Conservation (phyloP, 2,329 filamentous ascomycete species). For the Neopestalotiopsis sp. region DNA sequence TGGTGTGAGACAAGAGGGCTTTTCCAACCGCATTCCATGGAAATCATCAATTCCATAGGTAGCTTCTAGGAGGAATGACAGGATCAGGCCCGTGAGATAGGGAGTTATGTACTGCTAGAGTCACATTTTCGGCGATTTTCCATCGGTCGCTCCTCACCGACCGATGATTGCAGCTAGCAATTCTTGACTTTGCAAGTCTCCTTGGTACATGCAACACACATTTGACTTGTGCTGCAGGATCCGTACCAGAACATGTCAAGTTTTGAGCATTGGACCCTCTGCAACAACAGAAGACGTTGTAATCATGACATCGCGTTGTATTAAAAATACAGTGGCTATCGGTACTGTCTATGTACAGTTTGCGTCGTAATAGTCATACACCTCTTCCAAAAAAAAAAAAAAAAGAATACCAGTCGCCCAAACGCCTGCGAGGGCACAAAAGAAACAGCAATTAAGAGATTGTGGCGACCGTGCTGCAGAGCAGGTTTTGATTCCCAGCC, state of each 20-base stretch:
- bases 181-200: too few species aligned
- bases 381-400: neutral
- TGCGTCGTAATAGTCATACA: slow-evolving; percentile 1
- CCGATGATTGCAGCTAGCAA: too few species aligned
- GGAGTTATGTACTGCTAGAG: too few species aligned
- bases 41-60: neutral
- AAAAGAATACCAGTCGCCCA: neutral
- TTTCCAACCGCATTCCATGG: slow-evolving; percentile 2
- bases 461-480: neutral
- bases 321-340: neutral
- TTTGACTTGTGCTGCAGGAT: too few species aligned
- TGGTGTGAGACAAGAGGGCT: neutral
- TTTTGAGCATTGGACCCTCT: too few species aligned
- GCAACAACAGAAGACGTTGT: neutral
- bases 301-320: neutral
- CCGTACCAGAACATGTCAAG: too few species aligned
- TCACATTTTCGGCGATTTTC: too few species aligned
- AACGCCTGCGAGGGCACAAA: neutral
- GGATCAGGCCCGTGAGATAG: too few species aligned
- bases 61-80: neutral
- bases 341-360: slow-evolving; percentile 1
- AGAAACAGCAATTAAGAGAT: neutral
- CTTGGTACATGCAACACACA: too few species aligned
- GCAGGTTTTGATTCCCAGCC: neutral
- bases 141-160: too few species aligned